Evolutionary conservation across 2,329 filamentous ascomycete species (phyloP).

Genomic region (Cladosporium sp.): DNA sequence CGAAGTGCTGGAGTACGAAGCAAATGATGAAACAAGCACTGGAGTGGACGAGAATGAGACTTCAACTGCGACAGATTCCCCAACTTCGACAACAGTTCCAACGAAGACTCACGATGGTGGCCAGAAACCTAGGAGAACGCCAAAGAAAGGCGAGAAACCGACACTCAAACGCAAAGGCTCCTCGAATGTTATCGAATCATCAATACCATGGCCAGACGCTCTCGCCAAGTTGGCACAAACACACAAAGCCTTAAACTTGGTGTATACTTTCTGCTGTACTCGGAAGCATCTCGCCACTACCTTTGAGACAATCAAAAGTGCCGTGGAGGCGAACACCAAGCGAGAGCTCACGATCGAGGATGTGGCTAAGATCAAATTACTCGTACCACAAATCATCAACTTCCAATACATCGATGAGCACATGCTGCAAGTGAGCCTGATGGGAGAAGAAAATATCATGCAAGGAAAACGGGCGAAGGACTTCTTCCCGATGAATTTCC

Average conservation of each 20-base stretch:
- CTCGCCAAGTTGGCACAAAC: slow-evolving; percentile 71
- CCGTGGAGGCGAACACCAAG: slow-evolving; percentile 80
- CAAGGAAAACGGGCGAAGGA: slow-evolving; percentile 53
- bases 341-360: slow-evolving; percentile 68
- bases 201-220: slow-evolving; percentile 66
- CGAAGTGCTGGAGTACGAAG: slow-evolving; percentile 8
- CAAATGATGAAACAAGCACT: not conserved
- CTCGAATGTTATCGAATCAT: slow-evolving; percentile 48
- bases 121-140: slow-evolving; percentile 45
- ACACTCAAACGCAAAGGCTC: slow-evolving; percentile 43
- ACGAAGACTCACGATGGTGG: slow-evolving; percentile 57
- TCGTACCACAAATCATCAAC: slow-evolving; percentile 73
- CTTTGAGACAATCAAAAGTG: slow-evolving; percentile 78
- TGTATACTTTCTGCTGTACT: slow-evolving; percentile 92
- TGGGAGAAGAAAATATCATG: slow-evolving; percentile 64
- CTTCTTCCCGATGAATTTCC: slow-evolving; percentile 41
- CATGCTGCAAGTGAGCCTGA: slow-evolving; percentile 74
- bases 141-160: slow-evolving; percentile 38
- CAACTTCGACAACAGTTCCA: slow-evolving; percentile 40
- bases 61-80: slow-evolving; percentile 12
- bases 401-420: slow-evolving; percentile 86
- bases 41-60: slow-evolving; percentile 13
- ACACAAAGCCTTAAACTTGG: slow-evolving; percentile 81
- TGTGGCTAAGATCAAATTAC: slow-evolving; percentile 73
- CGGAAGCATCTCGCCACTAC: slow-evolving; percentile 90